Conservation (phyloP, 371 early-diverging fungal species). For the Dinochytrium kinnereticum region DNA sequence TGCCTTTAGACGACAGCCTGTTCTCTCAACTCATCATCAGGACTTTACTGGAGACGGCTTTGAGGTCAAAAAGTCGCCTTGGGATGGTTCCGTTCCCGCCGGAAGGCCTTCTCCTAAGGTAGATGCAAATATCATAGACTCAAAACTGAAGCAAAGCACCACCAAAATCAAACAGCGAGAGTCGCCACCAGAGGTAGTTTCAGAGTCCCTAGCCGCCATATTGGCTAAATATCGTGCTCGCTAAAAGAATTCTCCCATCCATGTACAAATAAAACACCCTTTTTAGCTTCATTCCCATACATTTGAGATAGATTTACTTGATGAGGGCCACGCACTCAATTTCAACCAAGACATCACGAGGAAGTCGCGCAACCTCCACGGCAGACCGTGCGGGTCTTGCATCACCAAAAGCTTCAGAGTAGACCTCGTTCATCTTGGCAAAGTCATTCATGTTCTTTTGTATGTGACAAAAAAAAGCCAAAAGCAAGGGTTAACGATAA, state of each 20-base stretch:
- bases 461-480: neutral
- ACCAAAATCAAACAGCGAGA: neutral
- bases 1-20: neutral
- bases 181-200: constrained; percentile 5
- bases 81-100: neutral
- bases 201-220: neutral
- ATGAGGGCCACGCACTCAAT: constrained; percentile 85
- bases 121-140: too few relatives aligned
- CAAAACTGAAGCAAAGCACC: neutral
- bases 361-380: constrained; percentile 89
- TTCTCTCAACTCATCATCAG: constrained; percentile 5
- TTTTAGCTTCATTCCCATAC: neutral
- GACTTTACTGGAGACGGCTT: constrained; percentile 2
- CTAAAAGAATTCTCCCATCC: neutral
- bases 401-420: constrained; percentile 68
- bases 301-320: constrained; percentile 6
- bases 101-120: constrained; percentile 10
- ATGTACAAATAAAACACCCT: neutral
- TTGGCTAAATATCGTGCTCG: constrained; percentile 2
- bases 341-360: constrained; percentile 87
- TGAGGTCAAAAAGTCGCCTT: neutral
- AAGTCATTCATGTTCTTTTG: constrained; percentile 73
- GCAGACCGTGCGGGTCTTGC: constrained; percentile 86
- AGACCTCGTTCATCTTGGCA: constrained; percentile 82
- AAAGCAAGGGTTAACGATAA: neutral